These are phyloP conservation scores for Crithidia fasciculata DNA, from an alignment of 208 protist species.

Conservation along the genomic window DNA sequence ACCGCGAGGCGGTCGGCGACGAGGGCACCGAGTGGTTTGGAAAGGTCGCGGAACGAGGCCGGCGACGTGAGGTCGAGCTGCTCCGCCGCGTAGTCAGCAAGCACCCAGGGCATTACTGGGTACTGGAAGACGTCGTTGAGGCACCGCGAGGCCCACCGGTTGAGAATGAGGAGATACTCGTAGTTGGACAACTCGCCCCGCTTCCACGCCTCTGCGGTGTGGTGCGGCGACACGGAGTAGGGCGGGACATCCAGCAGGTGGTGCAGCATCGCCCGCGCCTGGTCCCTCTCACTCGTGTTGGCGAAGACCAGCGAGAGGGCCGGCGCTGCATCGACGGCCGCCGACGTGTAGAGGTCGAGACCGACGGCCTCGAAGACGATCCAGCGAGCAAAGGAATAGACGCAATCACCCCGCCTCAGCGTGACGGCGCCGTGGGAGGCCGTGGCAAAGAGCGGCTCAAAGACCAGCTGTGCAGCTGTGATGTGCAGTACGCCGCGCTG, in stretches of 20 bases:
- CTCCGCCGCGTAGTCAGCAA: slow-evolving; percentile 82
- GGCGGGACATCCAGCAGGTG: slow-evolving; percentile 21
- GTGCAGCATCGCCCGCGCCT: slow-evolving; percentile 26
- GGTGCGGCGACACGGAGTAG: slow-evolving; percentile 21
- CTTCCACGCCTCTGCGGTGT: slow-evolving; percentile 41
- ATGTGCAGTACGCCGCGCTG: slow-evolving; percentile 52
- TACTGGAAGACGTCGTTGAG: slow-evolving; percentile 75
- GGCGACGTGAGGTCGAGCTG: slow-evolving; percentile 64
- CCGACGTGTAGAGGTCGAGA: slow-evolving; percentile 44
- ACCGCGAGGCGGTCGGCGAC: slow-evolving; percentile 58
- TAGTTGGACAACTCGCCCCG: slow-evolving; percentile 45
- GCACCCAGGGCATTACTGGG: slow-evolving; percentile 95
- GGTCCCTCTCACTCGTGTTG: slow-evolving; percentile 31
- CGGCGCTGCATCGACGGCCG: slow-evolving; percentile 13
- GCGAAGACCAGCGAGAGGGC: slow-evolving; percentile 42
- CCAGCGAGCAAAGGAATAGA: slow-evolving; percentile 43
- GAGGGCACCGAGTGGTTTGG: slow-evolving; percentile 94
- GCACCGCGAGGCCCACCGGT: slow-evolving; percentile 58
- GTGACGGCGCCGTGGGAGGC: slow-evolving; percentile 11
- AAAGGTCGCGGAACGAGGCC: slow-evolving; percentile 85
- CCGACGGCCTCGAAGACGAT: slow-evolving; percentile 47
- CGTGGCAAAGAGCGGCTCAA: slow-evolving; percentile 45
- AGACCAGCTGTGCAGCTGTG: slow-evolving; percentile 12
- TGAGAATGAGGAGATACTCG: slow-evolving; percentile 65
- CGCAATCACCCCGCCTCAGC: slow-evolving; percentile 6